Conservation (phyloP, 495 filamentous ascomycete genomes). For the Podospora pseudoanserina region DNA sequence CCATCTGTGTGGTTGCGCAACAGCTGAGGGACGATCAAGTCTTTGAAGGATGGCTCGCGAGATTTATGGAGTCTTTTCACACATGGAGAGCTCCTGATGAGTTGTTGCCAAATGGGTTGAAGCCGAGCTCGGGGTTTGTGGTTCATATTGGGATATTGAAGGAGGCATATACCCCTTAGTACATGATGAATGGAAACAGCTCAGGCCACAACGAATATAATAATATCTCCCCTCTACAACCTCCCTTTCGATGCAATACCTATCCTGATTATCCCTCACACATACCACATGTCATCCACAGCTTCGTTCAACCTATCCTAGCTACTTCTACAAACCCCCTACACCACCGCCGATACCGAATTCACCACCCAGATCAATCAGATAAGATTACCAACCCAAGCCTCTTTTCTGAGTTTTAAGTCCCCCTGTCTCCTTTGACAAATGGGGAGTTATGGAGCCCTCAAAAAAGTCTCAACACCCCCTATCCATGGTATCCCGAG, state of each 20-base stretch:
- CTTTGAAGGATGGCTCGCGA: slow-evolving; percentile 75
- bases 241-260: too few relatives aligned
- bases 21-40: slow-evolving; percentile 81
- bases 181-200: too few relatives aligned
- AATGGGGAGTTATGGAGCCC: not conserved
- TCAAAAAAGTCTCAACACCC: not conserved
- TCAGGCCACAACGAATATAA: too few relatives aligned
- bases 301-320: too few relatives aligned
- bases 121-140: slow-evolving; percentile 58
- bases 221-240: too few relatives aligned
- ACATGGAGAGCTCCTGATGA: slow-evolving; percentile 74
- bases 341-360: not conserved
- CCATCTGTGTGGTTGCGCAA: slow-evolving; percentile 71
- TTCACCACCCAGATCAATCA: not conserved
- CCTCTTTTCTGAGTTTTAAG: too few relatives aligned
- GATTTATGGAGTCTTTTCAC: slow-evolving; percentile 61
- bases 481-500: not conserved
- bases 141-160: slow-evolving; percentile 62
- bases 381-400: not conserved
- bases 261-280: too few relatives aligned
- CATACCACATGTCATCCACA: too few relatives aligned
- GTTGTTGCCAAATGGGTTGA: slow-evolving; percentile 48
- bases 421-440: not conserved
- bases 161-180: not conserved
- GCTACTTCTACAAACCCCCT: not conserved